These are phyloP conservation scores for Ascodesmis nigricans DNA, from an alignment of 495 filamentous ascomycete genomes.

Conservation along the genomic window DNA sequence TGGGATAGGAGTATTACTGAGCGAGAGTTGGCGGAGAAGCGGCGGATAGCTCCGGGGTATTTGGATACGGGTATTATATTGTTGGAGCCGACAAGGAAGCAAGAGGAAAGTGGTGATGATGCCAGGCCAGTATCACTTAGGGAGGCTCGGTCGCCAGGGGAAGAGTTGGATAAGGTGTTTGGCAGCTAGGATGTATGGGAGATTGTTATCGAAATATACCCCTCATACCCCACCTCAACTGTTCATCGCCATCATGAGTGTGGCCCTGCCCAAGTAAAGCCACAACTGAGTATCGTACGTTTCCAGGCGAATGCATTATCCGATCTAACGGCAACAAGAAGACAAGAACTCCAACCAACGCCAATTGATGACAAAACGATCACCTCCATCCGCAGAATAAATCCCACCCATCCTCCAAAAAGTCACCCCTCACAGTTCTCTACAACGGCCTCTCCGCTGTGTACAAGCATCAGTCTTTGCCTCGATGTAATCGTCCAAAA, in stretches of 20 bases:
- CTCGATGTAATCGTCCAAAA: too few species aligned
- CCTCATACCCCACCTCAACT: too few species aligned
- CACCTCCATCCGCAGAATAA: too few species aligned
- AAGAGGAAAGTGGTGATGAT: not conserved
- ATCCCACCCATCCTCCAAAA: too few species aligned
- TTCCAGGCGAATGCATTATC: too few species aligned
- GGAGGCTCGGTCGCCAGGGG: slow-evolving; percentile 28
- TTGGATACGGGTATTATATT: slow-evolving; percentile 72
- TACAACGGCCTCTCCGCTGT: too few species aligned
- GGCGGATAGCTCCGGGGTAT: slow-evolving; percentile 81
- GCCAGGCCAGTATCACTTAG: slow-evolving; percentile 31
- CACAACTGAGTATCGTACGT: too few species aligned
- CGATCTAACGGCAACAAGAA: too few species aligned
- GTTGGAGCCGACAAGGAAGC: slow-evolving; percentile 42
- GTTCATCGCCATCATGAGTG: slow-evolving; percentile 3
- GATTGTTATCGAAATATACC: slow-evolving; percentile 12
- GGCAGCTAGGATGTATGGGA: slow-evolving; percentile 32
- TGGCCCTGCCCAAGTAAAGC: not conserved
- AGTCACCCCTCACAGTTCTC: too few species aligned
- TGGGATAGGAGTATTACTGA: slow-evolving; percentile 51
- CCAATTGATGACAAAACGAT: too few species aligned
- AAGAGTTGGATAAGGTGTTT: slow-evolving; percentile 76
- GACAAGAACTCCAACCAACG: too few species aligned
- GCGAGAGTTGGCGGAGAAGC: slow-evolving; percentile 75
- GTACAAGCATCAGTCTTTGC: too few species aligned